Percentiles rank a stretch among this genome's conserved stretches.
These are phyloP conservation scores for Phytopythium helicoides DNA, from an alignment of 352 stramenopile species.

Conservation along the genomic window DNA sequence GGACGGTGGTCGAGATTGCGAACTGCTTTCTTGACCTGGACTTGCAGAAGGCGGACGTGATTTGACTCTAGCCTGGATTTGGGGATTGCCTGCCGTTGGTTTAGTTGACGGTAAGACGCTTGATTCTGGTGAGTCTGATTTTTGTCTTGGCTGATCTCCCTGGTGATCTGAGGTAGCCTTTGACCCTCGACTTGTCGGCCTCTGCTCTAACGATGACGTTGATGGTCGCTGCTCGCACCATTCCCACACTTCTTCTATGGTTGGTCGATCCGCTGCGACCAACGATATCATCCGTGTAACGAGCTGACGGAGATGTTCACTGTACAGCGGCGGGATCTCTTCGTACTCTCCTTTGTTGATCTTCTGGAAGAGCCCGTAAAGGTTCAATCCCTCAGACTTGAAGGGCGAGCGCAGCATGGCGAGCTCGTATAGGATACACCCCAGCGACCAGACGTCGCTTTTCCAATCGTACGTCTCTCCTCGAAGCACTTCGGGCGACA, in stretches of 20 bases:
- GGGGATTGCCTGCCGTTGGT: too few relatives aligned
- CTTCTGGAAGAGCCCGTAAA: conserved; percentile 92
- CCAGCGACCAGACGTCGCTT: conserved; percentile 94
- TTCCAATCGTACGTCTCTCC: conserved; percentile 95
- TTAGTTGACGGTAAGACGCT: too few relatives aligned
- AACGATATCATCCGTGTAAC: conserved; percentile 79
- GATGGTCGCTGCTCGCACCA: conserved; percentile 36
- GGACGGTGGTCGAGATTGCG: conserved; percentile 32
- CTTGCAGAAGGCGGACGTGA: too few relatives aligned
- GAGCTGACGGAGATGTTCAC: conserved; percentile 46
- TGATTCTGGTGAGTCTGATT: too few relatives aligned
- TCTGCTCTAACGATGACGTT: conserved; percentile 27
- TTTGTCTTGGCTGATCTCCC: not conserved
- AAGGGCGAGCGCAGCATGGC: conserved; percentile 94
- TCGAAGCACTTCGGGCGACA: conserved; percentile 93
- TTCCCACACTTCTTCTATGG: conserved; percentile 63
- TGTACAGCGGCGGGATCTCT: conserved; percentile 57
- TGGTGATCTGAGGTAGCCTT: not conserved
- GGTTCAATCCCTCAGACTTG: conserved; percentile 90
- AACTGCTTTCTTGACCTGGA: conserved; percentile 19
- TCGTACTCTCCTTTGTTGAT: conserved; percentile 88
- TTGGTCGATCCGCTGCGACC: conserved; percentile 50
- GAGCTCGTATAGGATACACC: conserved; percentile 96
- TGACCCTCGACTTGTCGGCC: not conserved
- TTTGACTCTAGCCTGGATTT: too few relatives aligned